Conservation (phyloP, 371 early-diverging fungal species). For the Syncephalastrum sp. region DNA sequence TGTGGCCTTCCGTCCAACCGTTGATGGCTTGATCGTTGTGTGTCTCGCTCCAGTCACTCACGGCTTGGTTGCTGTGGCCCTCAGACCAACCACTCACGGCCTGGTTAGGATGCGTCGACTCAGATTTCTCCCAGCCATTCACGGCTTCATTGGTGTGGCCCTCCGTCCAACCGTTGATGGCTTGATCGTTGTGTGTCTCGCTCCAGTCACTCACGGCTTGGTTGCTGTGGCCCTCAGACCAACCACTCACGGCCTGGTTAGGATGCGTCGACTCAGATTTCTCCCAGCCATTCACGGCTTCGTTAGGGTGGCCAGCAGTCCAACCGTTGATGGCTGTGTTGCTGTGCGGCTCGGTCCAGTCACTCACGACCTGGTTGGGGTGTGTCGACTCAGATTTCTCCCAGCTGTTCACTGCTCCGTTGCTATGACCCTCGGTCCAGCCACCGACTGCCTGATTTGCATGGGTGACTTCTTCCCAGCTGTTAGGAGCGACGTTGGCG, state of each 20-base stretch:
- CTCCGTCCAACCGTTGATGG: no score
- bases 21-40: neutral
- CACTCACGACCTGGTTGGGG: neutral
- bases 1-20: neutral
- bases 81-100: neutral
- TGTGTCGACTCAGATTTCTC: slow-evolving; percentile 1
- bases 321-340: neutral
- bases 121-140: no score
- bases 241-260: neutral
- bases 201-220: neutral
- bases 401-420: neutral
- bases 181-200: neutral
- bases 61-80: neutral
- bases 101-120: no score
- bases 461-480: neutral
- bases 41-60: neutral
- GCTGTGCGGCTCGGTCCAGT: no score
- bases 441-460: neutral
- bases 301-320: neutral
- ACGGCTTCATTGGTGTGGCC: neutral
- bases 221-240: slow-evolving; percentile 2
- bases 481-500: neutral
- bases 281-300: slow-evolving; percentile 1
- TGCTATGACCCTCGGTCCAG: neutral
- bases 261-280: neutral